Evolutionary conservation across 768 basidiomycete genomes (phyloP).

Genomic region (Leccinum obscurum): DNA sequence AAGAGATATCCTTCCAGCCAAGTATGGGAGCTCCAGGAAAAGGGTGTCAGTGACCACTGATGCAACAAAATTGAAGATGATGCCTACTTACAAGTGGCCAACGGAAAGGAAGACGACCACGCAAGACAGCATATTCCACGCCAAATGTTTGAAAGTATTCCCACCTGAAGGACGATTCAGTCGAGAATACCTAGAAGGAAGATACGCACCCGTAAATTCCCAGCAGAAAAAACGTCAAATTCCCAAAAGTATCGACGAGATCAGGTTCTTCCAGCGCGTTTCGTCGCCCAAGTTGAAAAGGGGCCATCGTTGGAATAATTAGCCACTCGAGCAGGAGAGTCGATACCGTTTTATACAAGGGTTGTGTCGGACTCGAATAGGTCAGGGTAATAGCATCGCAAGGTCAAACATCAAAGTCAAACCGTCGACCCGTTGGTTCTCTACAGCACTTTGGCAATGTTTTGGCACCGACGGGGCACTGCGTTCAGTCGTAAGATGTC

Average conservation of each 20-base stretch:
- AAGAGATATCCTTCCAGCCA: constrained; percentile 21
- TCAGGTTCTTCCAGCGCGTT: constrained; percentile 10
- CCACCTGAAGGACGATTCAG: constrained; percentile 19
- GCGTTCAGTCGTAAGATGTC: neutral
- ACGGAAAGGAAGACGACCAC: constrained; percentile 21
- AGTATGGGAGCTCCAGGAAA: constrained; percentile 22
- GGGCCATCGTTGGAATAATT: constrained; percentile 13
- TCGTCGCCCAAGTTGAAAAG: constrained; percentile 13
- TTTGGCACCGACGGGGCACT: neutral
- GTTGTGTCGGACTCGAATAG: neutral
- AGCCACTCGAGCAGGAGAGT: neutral
- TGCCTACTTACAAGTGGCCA: constrained; percentile 26
- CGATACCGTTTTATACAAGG: neutral
- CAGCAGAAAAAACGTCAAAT: constrained; percentile 14
- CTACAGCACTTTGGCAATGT: neutral
- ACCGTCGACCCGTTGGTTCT: neutral
- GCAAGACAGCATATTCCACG: constrained; percentile 25
- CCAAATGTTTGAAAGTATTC: constrained; percentile 19
- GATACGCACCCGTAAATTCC: constrained; percentile 21
- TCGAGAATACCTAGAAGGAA: neutral
- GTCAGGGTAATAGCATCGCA: neutral
- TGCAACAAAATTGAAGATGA: neutral
- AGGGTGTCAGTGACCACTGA: neutral
- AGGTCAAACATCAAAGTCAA: neutral
- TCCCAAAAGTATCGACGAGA: neutral